Percentiles rank a stretch among this genome's conserved stretches.
phyloP scores from a whole-genome alignment of 164 flowering plant species.

The Platanus orientalis region DNA sequence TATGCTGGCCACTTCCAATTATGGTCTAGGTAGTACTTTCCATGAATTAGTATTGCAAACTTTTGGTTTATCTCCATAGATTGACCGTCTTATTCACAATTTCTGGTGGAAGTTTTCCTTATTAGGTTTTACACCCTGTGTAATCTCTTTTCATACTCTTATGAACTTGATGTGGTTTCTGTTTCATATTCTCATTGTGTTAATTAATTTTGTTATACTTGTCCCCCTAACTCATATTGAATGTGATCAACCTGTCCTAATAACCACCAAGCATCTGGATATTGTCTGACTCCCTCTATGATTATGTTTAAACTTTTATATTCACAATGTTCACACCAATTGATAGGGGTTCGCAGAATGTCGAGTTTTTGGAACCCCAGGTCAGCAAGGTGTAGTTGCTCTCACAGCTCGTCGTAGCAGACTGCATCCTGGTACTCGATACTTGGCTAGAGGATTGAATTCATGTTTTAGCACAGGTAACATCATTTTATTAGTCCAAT shows the following conservation, averaged over 20 bases:
- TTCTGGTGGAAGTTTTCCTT: too few species aligned
- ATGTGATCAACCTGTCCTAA: background rate
- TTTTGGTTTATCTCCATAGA: background rate
- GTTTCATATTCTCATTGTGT: too few species aligned
- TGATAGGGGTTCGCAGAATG: conserved; percentile 89
- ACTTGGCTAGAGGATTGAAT: conserved; percentile 93
- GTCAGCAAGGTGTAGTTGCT: conserved; percentile 85
- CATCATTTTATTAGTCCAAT: background rate
- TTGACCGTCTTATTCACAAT: too few species aligned
- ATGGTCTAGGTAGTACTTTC: too few species aligned
- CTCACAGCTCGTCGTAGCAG: conserved; percentile 97
- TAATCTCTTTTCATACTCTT: too few species aligned
- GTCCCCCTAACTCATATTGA: background rate
- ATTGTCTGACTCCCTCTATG: background rate
- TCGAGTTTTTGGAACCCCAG: conserved; percentile 82
- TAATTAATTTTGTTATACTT: too few species aligned
- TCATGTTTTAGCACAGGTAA: conserved; percentile 94
- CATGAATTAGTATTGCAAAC: background rate
- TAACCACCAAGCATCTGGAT: background rate
- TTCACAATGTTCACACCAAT: conserved; percentile 19
- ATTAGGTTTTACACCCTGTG: too few species aligned
- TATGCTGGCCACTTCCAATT: too few species aligned
- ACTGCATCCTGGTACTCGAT: conserved; percentile 98
- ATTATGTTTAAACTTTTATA: background rate
- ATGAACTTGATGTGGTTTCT: too few species aligned